Percentiles rank a stretch among this genome's conserved stretches.
Evolutionary conservation across 331 rosid species (phyloP).

Genomic region (Telfairia occidentalis): DNA sequence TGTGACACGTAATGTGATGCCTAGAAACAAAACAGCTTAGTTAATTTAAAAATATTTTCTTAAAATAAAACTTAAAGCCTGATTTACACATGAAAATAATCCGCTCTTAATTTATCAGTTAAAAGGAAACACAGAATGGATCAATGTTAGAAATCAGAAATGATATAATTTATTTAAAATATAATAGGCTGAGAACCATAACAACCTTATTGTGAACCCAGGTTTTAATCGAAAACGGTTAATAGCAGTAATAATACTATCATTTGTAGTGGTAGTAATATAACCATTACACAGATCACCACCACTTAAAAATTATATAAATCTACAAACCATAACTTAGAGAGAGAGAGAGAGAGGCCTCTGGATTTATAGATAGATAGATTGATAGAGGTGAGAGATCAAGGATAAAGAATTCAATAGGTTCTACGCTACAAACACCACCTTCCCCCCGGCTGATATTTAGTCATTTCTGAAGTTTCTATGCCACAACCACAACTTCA

Average conservation of each 20-base stretch:
- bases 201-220: not conserved
- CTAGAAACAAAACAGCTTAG: constrained; percentile 34
- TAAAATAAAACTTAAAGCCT: not conserved
- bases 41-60: not conserved
- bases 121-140: not conserved
- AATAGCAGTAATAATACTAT: not conserved
- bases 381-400: not conserved
- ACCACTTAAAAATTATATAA: not conserved
- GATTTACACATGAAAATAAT: not conserved
- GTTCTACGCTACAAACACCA: not conserved
- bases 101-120: not conserved
- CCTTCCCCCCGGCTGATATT: not conserved
- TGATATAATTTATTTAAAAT: not conserved
- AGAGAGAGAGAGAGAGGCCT: not conserved
- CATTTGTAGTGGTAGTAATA: not conserved
- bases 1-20: constrained; percentile 82
- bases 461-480: not conserved
- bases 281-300: not conserved
- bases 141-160: not conserved
- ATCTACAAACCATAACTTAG: not conserved
- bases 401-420: not conserved
- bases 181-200: not conserved
- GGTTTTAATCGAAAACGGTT: not conserved
- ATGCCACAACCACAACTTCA: not conserved
- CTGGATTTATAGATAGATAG: not conserved